A percentile compares a stretch with the other conserved stretches of the same genome.
Conservation (phyloP, 2,329 filamentous ascomycete species). For the Nemania abortiva region DNA sequence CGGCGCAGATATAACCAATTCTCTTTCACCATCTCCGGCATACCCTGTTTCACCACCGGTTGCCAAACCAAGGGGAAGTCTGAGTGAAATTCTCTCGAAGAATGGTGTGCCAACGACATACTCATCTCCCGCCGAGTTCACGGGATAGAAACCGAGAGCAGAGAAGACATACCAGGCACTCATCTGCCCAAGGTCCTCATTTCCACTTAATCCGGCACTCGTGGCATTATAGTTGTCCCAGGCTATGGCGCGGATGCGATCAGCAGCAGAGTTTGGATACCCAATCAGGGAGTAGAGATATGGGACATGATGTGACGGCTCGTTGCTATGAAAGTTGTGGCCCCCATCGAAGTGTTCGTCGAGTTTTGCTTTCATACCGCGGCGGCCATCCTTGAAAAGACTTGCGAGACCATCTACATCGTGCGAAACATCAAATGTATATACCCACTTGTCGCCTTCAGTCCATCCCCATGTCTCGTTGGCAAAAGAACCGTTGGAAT, state of each 20-base stretch:
- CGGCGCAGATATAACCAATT: constrained; percentile 56
- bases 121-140: constrained; percentile 59
- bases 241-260: constrained; percentile 54
- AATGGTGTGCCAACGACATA: constrained; percentile 61
- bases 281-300: constrained; percentile 61
- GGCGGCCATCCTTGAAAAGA: constrained; percentile 54
- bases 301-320: constrained; percentile 61
- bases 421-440: constrained; percentile 63
- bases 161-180: constrained; percentile 63
- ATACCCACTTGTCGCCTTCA: constrained; percentile 64
- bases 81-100: constrained; percentile 58
- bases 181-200: constrained; percentile 64
- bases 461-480: constrained; percentile 60
- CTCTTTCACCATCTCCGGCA: constrained; percentile 39
- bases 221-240: constrained; percentile 60
- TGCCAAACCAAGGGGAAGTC: constrained; percentile 51
- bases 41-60: constrained; percentile 42
- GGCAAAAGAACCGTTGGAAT: constrained; percentile 60
- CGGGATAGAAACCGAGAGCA: constrained; percentile 61
- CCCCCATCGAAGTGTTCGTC: constrained; percentile 60
- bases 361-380: constrained; percentile 56
- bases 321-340: constrained; percentile 62
- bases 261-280: constrained; percentile 54
- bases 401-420: constrained; percentile 57
- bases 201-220: constrained; percentile 59